Evolutionary conservation across 2,329 filamentous ascomycete species (phyloP).

Genomic region (Xylariales sp.): DNA sequence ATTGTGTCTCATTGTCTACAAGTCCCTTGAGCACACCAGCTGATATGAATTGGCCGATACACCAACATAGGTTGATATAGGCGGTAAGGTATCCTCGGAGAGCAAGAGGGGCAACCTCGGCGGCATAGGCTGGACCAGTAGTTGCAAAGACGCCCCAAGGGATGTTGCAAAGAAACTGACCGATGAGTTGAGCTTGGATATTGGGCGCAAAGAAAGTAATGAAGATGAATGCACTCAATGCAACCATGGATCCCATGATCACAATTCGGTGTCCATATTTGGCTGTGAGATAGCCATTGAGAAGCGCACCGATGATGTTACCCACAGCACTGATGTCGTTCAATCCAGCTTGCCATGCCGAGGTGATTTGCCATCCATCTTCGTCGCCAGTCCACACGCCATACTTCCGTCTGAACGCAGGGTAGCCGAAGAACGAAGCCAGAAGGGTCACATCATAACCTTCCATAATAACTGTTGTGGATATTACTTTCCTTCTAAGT

Average conservation of each 20-base stretch:
- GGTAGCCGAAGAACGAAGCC: conserved; percentile 42
- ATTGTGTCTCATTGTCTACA: conserved; percentile 15
- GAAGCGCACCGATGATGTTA: conserved; percentile 34
- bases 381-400: conserved; percentile 32
- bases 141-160: conserved; percentile 18
- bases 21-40: conserved; percentile 20
- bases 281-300: conserved; percentile 38
- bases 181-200: conserved; percentile 37
- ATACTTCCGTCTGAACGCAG: conserved; percentile 34
- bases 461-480: conserved; percentile 44
- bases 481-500: too few relatives aligned
- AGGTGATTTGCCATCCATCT: conserved; percentile 33
- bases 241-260: conserved; percentile 36
- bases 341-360: conserved; percentile 48
- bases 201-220: conserved; percentile 44
- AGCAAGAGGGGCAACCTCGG: conserved; percentile 21
- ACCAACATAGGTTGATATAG: conserved; percentile 20
- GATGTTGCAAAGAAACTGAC: conserved; percentile 37
- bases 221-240: conserved; percentile 40
- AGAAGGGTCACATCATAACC: conserved; percentile 45
- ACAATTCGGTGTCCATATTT: conserved; percentile 40
- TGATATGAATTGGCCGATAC: conserved; percentile 20
- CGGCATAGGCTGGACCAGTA: conserved; percentile 20
- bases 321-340: conserved; percentile 30
- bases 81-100: conserved; percentile 21